Conservation (phyloP, 345 rosid species). For the Murraya koenigii region DNA sequence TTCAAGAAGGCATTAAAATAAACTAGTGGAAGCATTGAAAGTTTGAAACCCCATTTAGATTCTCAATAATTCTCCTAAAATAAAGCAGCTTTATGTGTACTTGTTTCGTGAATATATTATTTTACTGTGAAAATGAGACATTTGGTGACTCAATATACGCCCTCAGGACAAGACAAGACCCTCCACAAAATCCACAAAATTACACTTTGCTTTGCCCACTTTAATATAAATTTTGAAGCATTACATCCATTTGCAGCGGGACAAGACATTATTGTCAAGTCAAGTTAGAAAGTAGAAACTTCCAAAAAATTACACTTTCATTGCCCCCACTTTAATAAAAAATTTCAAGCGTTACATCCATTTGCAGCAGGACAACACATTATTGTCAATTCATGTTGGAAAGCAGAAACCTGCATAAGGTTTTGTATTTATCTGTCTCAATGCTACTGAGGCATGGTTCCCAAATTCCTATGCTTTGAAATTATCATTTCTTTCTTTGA, state of each 20-base stretch:
- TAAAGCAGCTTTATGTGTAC: constrained; percentile 15
- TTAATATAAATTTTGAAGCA: constrained; percentile 1
- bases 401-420: not conserved
- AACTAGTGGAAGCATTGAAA: constrained; percentile 12
- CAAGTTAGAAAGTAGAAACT: not conserved
- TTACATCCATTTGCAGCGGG: constrained; percentile 15
- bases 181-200: not conserved
- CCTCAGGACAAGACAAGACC: not conserved
- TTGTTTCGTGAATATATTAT: not conserved
- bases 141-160: not conserved
- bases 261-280: constrained; percentile 19
- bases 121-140: not conserved
- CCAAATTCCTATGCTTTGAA: constrained; percentile 4
- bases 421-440: constrained; percentile 8
- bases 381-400: constrained; percentile 14
- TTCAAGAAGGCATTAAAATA: constrained; percentile 10
- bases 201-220: not conserved
- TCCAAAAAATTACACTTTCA: not conserved
- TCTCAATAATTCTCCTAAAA: constrained; percentile 23
- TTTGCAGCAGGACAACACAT: constrained; percentile 16
- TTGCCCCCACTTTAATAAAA: not conserved
- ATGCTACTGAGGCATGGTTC: constrained; percentile 20
- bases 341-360: constrained; percentile 15
- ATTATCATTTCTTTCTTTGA: not conserved
- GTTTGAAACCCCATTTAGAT: constrained; percentile 2